Percentiles rank a stretch among this genome's conserved stretches.
Conservation (phyloP, 495 filamentous ascomycete species). For the Hypomontagnella monticulosa region DNA sequence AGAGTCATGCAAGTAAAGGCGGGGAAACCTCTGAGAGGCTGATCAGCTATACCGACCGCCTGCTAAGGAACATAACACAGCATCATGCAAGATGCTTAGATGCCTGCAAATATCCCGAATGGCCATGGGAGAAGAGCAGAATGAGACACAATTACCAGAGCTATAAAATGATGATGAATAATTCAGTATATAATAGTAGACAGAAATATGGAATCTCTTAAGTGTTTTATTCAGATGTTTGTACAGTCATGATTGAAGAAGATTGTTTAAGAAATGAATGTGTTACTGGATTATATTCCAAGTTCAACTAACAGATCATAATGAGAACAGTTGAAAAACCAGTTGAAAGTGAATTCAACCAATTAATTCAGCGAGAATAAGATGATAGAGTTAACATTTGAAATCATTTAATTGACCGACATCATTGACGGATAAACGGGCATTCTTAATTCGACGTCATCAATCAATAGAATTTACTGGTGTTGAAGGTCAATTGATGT, state of each 20-base stretch:
- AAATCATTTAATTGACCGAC: too few species aligned
- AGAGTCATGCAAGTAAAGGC: not conserved
- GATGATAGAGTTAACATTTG: not conserved
- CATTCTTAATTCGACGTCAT: too few species aligned
- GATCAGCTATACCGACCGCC: not conserved
- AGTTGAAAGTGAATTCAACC: not conserved
- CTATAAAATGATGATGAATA: too few species aligned
- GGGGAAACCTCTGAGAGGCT: not conserved
- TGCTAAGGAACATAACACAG: slow-evolving; percentile 5
- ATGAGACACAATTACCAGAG: too few species aligned
- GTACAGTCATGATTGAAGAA: too few species aligned
- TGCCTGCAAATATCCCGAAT: not conserved
- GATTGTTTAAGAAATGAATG: not conserved
- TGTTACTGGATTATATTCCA: not conserved
- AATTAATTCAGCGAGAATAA: not conserved
- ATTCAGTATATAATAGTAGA: not conserved
- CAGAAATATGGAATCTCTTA: too few species aligned
- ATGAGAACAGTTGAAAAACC: not conserved
- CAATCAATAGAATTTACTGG: too few species aligned
- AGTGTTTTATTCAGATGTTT: too few species aligned
- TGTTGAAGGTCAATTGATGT: too few species aligned
- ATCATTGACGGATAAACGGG: too few species aligned
- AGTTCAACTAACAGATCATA: not conserved
- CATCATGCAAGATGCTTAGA: slow-evolving; percentile 17
- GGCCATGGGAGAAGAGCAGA: not conserved